Evolutionary conservation across 73 alveolate species (phyloP).

Genomic region (Tetrahymena elliotti): DNA sequence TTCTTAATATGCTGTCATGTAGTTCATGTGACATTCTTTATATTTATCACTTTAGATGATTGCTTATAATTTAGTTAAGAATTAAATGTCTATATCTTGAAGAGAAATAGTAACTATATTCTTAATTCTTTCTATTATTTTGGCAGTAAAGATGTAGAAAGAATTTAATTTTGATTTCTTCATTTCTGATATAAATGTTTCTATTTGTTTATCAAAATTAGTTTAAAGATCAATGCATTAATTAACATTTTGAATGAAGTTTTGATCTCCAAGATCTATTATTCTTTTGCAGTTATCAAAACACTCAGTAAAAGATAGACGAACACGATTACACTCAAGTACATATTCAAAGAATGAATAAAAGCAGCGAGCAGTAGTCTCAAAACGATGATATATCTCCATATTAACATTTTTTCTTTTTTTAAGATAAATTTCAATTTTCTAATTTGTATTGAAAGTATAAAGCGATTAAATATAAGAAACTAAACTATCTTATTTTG

Average conservation of each 20-base stretch:
- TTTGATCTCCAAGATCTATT: neutral
- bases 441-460: neutral
- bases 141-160: neutral
- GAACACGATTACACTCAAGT: neutral
- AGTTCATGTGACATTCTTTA: neutral
- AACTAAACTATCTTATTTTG: neutral
- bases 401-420: neutral
- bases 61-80: neutral
- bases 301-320: neutral
- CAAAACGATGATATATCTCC: neutral
- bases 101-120: neutral
- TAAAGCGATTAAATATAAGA: neutral
- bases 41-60: neutral
- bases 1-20: neutral
- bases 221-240: neutral
- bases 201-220: neutral
- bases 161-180: neutral
- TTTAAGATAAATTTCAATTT: neutral
- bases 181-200: neutral
- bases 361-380: neutral
- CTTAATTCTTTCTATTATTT: neutral
- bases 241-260: neutral
- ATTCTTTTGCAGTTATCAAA: neutral
- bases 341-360: neutral
- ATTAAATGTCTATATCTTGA: neutral